phyloP scores from a whole-genome alignment of 257 asterid genomes.

The Gentiana dahurica region DNA sequence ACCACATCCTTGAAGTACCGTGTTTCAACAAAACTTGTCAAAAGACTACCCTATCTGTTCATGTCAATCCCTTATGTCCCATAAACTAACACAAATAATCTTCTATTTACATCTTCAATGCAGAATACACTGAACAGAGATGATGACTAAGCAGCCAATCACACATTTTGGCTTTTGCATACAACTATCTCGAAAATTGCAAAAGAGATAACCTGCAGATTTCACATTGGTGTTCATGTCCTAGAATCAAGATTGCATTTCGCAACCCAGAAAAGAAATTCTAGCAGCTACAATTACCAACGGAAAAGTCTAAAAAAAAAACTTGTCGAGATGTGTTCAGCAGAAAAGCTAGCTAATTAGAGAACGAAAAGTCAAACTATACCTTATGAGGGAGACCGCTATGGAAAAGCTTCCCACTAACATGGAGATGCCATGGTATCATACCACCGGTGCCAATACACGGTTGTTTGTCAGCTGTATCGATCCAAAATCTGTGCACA shows the following conservation, averaged over 20 bases:
- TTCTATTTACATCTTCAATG: too few relatives aligned
- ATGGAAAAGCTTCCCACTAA: slow-evolving; percentile 86
- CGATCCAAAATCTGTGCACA: slow-evolving; percentile 81
- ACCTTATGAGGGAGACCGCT: slow-evolving; percentile 97
- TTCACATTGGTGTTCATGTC: background rate
- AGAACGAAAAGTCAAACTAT: background rate
- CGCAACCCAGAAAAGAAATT: background rate
- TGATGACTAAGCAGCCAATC: background rate
- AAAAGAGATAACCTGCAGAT: background rate
- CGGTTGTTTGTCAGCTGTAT: slow-evolving; percentile 99
- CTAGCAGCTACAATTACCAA: background rate
- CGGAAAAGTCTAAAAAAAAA: background rate
- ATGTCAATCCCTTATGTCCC: too few relatives aligned
- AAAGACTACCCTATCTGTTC: too few relatives aligned
- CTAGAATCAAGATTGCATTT: background rate
- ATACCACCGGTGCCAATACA: slow-evolving; percentile 98
- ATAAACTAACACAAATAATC: too few relatives aligned
- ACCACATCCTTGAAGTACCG: too few relatives aligned
- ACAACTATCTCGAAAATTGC: background rate
- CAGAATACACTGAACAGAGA: too few relatives aligned
- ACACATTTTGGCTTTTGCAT: too few relatives aligned
- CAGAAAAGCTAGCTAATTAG: slow-evolving; percentile 1
- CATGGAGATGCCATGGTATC: slow-evolving; percentile 91
- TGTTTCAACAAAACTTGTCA: too few relatives aligned
- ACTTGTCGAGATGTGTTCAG: background rate